Evolutionary conservation across 805 yeast species (phyloP), one percentile per base, ranked within the genome.

Genomic region (Wilhelminamyces savonicus): DNA sequence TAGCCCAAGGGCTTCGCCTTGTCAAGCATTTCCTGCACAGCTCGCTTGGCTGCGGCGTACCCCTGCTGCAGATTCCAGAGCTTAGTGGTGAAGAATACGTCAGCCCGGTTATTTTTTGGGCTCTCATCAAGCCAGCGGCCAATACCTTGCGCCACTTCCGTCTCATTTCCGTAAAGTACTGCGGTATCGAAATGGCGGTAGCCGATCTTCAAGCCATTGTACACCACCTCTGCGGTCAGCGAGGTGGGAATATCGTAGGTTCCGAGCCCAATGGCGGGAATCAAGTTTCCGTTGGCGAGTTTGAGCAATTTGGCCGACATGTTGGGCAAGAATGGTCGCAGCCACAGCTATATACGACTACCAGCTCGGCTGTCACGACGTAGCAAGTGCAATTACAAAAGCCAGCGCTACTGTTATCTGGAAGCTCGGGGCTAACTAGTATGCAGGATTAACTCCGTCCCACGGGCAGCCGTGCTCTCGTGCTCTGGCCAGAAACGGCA

Each of bases 101-200:
- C 60, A n/a, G 25, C 23, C 11, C 65, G 31, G 13, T 39, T 30
- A 7, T 49, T 34, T 2, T 33, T 28, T 0, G 67, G 63, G 27
- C 54, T 54, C 18, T 62, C 61, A 3, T 48, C 30, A 3, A 70
- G 26, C 63, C 69, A 70, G 23, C 55, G 39, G 8, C 30, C 38
- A 30, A 80, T 71, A 4, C 79, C 92, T 30, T 66, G 62, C 19
- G 94, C 87, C 10, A 80, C 79, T 39, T 71, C 76, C 12, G 54
- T 62, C 52, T 84, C 94, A 48, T 78, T 79, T 2, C 71, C 71
- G 51, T 83, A 83, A 36, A 68, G 65, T 50, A 74, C 73, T 3
- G 92, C 92, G 7, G 87, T 75, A 52, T 82, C 94, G 41, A 82
- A 77, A 49, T 78, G 85, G 37, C 78, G 68, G 52, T 78, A 78